These are phyloP conservation scores for Aspergillus sp. DNA, from an alignment of 2,329 filamentous ascomycete genomes.

Conservation along the genomic window DNA sequence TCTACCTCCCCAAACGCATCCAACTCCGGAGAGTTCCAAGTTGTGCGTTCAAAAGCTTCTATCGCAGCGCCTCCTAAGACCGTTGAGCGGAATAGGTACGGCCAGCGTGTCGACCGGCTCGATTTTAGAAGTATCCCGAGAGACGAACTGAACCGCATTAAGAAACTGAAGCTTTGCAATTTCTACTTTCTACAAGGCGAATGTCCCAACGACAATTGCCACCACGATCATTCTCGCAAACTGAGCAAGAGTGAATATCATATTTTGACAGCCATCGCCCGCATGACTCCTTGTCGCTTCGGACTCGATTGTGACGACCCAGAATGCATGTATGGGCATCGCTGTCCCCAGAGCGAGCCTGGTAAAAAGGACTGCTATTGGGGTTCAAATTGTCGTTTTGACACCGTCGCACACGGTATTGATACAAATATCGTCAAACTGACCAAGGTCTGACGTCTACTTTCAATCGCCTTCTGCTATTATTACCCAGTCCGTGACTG, in stretches of 20 bases:
- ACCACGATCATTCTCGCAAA: constrained; percentile 50
- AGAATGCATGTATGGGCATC: constrained; percentile 61
- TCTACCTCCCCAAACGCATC: constrained; percentile 32
- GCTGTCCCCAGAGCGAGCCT: constrained; percentile 52
- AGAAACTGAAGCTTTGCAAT: constrained; percentile 61
- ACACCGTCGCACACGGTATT: constrained; percentile 53
- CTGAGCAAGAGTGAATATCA: constrained; percentile 50
- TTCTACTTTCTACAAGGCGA: constrained; percentile 55
- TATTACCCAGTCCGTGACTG: constrained; percentile 2
- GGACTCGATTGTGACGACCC: constrained; percentile 54
- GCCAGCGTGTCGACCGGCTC: constrained; percentile 55
- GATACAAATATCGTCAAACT: constrained; percentile 54
- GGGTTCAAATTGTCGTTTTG: constrained; percentile 55
- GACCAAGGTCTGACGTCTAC: constrained; percentile 34
- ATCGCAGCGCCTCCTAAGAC: constrained; percentile 22
- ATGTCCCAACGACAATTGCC: constrained; percentile 53
- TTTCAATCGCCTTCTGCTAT: background rate
- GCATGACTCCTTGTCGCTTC: constrained; percentile 59
- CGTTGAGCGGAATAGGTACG: constrained; percentile 54
- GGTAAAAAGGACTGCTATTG: constrained; percentile 54
- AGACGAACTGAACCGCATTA: constrained; percentile 55
- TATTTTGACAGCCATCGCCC: constrained; percentile 54
- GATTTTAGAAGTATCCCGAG: constrained; percentile 48
- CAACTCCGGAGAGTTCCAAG: constrained; percentile 34
- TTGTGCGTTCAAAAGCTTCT: constrained; percentile 32